phyloP scores from a whole-genome alignment of 306 rosid species.

The Rosa chinensis region DNA sequence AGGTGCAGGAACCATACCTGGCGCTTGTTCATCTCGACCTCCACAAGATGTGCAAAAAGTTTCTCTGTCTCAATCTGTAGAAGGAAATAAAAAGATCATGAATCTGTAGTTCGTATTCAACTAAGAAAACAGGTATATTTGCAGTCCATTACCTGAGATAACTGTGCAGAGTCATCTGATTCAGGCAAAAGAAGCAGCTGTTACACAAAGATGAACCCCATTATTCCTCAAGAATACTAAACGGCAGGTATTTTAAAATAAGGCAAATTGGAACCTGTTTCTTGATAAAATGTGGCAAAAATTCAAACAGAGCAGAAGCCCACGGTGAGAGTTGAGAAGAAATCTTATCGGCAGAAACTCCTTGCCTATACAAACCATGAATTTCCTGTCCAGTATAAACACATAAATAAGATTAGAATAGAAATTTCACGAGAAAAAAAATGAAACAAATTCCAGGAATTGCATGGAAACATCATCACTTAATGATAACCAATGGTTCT shows the following conservation, averaged over 20 bases:
- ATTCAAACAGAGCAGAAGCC: conserved; percentile 97
- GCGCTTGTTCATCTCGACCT: conserved; percentile 86
- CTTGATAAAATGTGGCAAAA: conserved; percentile 89
- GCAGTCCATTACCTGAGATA: conserved; percentile 76
- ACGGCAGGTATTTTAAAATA: background rate
- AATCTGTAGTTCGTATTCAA: conserved; percentile 19
- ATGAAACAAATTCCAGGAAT: conserved; percentile 1
- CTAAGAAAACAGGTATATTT: conserved; percentile 14
- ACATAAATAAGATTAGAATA: background rate
- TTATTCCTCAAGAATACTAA: background rate
- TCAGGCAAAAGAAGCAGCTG: conserved; percentile 94
- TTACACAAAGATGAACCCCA: conserved; percentile 25
- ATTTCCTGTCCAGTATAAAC: conserved; percentile 64
- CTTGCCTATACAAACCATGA: conserved; percentile 75
- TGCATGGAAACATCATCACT: background rate
- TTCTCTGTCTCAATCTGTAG: conserved; percentile 96
- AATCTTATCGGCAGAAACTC: conserved; percentile 67
- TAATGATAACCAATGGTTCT: background rate
- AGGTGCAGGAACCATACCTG: conserved; percentile 43
- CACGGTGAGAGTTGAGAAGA: conserved; percentile 90
- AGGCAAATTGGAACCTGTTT: conserved; percentile 55
- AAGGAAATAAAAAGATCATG: conserved; percentile 24
- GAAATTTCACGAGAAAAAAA: background rate
- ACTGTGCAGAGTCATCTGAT: conserved; percentile 97
- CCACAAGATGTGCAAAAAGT: conserved; percentile 94